phyloP scores from a whole-genome alignment of 2,329 filamentous ascomycete genomes.

The Penicillium sp. region DNA sequence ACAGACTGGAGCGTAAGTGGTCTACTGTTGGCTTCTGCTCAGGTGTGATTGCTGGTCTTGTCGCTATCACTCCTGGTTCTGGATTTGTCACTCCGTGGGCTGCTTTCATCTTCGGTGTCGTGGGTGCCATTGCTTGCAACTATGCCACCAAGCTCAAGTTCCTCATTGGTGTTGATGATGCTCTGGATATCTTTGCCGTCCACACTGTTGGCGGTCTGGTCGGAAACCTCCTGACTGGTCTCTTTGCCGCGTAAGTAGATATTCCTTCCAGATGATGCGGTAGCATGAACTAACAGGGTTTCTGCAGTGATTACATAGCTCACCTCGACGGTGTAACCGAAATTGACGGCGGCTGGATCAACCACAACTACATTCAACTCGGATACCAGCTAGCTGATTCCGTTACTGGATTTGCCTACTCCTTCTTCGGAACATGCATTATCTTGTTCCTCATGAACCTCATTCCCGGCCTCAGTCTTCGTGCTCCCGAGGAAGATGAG shows the following conservation, averaged over 20 bases:
- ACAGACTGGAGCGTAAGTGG: constrained; percentile 86
- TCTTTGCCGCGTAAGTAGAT: constrained; percentile 70
- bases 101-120: constrained; percentile 74
- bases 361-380: constrained; percentile 80
- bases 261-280: background rate
- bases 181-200: constrained; percentile 84
- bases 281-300: constrained; percentile 11
- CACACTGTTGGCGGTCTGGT: constrained; percentile 77
- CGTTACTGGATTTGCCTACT: constrained; percentile 72
- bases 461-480: constrained; percentile 73
- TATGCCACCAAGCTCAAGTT: constrained; percentile 93
- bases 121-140: constrained; percentile 78
- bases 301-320: constrained; percentile 71
- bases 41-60: constrained; percentile 81
- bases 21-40: constrained; percentile 93
- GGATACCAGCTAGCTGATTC: constrained; percentile 84
- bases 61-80: constrained; percentile 85
- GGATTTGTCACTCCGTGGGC: constrained; percentile 85
- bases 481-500: constrained; percentile 75
- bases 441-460: constrained; percentile 81
- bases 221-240: constrained; percentile 75
- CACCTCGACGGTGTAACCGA: constrained; percentile 69
- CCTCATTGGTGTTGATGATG: constrained; percentile 76
- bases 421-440: constrained; percentile 73
- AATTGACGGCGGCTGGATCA: constrained; percentile 78